A percentile compares a stretch with the other conserved stretches of the same genome.
Conservation (phyloP, 2,329 filamentous ascomycete genomes). For the Venturia aucupariae region DNA sequence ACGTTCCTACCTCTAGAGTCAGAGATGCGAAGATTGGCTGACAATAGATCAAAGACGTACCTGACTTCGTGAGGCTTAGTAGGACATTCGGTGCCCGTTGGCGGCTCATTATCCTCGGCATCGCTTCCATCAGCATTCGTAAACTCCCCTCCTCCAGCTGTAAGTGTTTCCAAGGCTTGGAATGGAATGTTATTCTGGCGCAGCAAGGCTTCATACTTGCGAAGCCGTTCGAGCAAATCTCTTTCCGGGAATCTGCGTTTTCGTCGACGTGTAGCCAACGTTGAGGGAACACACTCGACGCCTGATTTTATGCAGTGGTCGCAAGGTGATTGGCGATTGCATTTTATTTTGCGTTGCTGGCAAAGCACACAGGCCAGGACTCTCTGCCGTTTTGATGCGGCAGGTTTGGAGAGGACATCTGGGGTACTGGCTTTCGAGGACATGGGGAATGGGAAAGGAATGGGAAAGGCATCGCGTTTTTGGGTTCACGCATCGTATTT, state of each 20-base stretch:
- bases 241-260: constrained; percentile 58
- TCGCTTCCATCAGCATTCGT: constrained; percentile 15
- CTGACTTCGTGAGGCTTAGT: constrained; percentile 23
- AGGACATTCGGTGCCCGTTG: constrained; percentile 37
- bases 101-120: constrained; percentile 16
- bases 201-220: constrained; percentile 58
- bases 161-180: constrained; percentile 47
- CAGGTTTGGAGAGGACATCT: not conserved
- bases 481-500: not conserved
- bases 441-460: not conserved
- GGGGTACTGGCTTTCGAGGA: not conserved
- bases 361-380: constrained; percentile 24
- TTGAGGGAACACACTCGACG: constrained; percentile 32
- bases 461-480: not conserved
- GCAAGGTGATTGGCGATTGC: constrained; percentile 29
- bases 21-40: constrained; percentile 17
- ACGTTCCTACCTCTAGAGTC: constrained; percentile 17
- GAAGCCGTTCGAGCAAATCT: constrained; percentile 60
- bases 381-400: not conserved
- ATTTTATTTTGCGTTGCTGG: constrained; percentile 32
- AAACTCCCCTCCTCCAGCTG: constrained; percentile 18
- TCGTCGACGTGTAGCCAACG: constrained; percentile 44
- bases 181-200: constrained; percentile 59
- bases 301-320: constrained; percentile 27
- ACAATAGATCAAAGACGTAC: constrained; percentile 18